A percentile compares a stretch with the other conserved stretches of the same genome.
Conservation (phyloP, 2,329 filamentous ascomycete genomes). For the Xylaria multiplex region DNA sequence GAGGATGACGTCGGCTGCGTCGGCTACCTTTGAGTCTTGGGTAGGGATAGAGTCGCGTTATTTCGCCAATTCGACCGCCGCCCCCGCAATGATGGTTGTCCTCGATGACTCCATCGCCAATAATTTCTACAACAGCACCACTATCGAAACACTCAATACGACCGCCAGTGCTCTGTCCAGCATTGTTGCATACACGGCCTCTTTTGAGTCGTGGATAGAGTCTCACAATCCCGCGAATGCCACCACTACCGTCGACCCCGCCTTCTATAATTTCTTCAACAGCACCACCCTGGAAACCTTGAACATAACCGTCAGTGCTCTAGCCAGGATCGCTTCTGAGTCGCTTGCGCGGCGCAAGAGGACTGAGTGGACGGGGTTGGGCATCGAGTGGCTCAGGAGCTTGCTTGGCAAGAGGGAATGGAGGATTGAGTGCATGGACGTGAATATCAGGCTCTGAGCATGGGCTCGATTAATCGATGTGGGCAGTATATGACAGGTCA, state of each 20-base stretch:
- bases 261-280: slow-evolving; percentile 53
- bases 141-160: slow-evolving; percentile 69
- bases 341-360: slow-evolving; percentile 63
- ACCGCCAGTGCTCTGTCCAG: slow-evolving; percentile 75
- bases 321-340: slow-evolving; percentile 74
- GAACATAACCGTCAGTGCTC: slow-evolving; percentile 74
- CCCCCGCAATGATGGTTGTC: slow-evolving; percentile 33
- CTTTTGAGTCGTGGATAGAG: slow-evolving; percentile 77
- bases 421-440: slow-evolving; percentile 89
- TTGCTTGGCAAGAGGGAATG: slow-evolving; percentile 86
- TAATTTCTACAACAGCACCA: slow-evolving; percentile 58
- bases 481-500: slow-evolving; percentile 25
- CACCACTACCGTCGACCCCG: slow-evolving; percentile 44
- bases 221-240: slow-evolving; percentile 45
- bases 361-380: slow-evolving; percentile 78
- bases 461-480: background rate
- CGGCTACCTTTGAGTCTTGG: slow-evolving; percentile 72
- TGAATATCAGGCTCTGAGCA: slow-evolving; percentile 78
- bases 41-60: slow-evolving; percentile 54
- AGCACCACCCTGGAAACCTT: slow-evolving; percentile 64
- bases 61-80: slow-evolving; percentile 45
- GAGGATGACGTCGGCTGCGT: slow-evolving; percentile 63
- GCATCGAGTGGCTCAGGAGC: slow-evolving; percentile 86
- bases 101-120: slow-evolving; percentile 44
- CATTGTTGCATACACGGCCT: slow-evolving; percentile 56